Base-by-base conservation (phyloP, 2,329 filamentous ascomycete species). In the Triangularia verruculosa region DNA sequence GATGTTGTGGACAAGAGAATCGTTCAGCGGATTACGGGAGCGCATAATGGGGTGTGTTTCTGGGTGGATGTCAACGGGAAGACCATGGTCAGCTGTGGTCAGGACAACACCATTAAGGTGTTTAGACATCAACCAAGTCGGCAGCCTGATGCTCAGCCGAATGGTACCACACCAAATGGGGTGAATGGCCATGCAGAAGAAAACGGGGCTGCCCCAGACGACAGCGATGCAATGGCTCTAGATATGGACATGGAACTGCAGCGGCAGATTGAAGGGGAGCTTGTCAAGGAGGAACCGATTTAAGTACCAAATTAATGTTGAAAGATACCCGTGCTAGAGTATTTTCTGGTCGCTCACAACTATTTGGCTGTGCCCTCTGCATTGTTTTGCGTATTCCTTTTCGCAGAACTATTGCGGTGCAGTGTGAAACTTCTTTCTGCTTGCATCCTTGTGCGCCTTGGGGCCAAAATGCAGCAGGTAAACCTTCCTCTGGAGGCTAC, bases 1-100 rank as follows among this genome's bases (percentile, higher is more conserved):
- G 93, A 98, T 71, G 92, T 97, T 13, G 88, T 86, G 65, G 91
- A 82, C 72, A 99, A 98, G 76, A 87, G 90, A 61, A 79, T 96
- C 2, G 79, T 97, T 20, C 93, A 97, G 80, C 79, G 83, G 13
- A 77, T 88, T 8, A 72, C 74, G 28, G 76, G 77, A 1, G 85
- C 84, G 39, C 80, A 83, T 69, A 74, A 80, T 32, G 84, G 83
- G 20, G 84, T 88, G 27, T 87, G 86, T 66, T 88, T 88, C 72
- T 89, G 86, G 84, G 86, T 89, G 25, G 86, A 89, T 66, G 80
- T 86, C 3, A 75, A 82, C 67, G 81, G 81, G 17, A 79, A 82
- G 61, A 82, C 80, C 13, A 83, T 87, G 81, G 84, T 81, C 25
- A 86, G 82, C 67, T 81, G 80, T 11, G 85, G 85, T 1, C 79